Conservation (phyloP, 192 early-diverging fungal species). For the Backusella liffmaniae region DNA sequence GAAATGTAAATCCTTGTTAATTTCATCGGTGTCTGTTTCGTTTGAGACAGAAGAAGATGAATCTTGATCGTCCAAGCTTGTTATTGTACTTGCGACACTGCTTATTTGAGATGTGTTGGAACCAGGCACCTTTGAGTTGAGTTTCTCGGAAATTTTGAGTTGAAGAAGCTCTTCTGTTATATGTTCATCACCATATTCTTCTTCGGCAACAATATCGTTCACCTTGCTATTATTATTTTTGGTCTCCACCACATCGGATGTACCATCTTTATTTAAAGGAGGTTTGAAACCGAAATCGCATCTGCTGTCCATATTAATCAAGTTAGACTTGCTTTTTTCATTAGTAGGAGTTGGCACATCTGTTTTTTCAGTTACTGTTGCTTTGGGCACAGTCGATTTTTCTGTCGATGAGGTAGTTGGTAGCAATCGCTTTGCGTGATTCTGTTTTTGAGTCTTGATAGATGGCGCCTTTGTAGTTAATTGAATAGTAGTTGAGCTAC, state of each 20-base stretch:
- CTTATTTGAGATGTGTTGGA: not conserved
- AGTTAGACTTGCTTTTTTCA: not conserved
- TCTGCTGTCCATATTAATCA: not conserved
- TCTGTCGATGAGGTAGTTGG: not conserved
- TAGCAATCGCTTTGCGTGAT: slow-evolving; percentile 4
- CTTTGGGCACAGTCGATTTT: not conserved
- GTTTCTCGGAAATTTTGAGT: not conserved
- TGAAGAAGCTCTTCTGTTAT: not conserved
- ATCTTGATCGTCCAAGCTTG: not conserved
- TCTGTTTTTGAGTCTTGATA: not conserved
- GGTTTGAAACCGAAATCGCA: not conserved
- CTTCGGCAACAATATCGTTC: not conserved
- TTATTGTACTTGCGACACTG: not conserved
- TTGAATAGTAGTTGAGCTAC: not conserved
- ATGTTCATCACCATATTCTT: not conserved
- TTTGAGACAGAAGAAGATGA: not conserved
- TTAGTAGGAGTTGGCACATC: not conserved
- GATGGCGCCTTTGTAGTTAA: not conserved
- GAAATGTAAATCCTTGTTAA: not conserved
- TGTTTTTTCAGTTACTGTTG: not conserved
- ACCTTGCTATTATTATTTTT: not conserved
- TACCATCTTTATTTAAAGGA: not conserved
- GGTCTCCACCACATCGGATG: not conserved
- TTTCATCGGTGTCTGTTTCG: not conserved
- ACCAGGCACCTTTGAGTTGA: not conserved